Conservation (phyloP, 495 filamentous ascomycete genomes). For the Parachaetomium inaequale region DNA sequence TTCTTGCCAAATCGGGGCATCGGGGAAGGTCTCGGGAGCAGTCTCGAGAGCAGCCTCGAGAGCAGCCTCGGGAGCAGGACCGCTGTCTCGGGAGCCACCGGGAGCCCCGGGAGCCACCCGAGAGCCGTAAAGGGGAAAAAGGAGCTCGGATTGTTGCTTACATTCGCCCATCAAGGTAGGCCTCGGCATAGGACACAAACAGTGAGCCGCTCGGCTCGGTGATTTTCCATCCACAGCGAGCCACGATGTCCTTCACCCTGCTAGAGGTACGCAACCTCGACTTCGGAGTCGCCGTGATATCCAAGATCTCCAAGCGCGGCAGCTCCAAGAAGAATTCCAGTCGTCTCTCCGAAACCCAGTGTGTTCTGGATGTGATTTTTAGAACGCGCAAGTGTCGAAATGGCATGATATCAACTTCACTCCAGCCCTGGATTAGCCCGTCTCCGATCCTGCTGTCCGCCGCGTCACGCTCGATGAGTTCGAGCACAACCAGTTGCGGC, state of each 20-base stretch:
- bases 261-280: background rate
- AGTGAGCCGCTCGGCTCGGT: background rate
- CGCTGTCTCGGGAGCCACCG: too few species aligned
- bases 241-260: slow-evolving; percentile 15
- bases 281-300: background rate
- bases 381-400: slow-evolving; percentile 34
- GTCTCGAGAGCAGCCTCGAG: too few species aligned
- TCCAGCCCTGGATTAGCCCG: slow-evolving; percentile 33
- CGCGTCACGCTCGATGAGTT: slow-evolving; percentile 22
- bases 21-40: too few species aligned
- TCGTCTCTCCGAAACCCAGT: slow-evolving; percentile 20
- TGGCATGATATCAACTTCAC: slow-evolving; percentile 11
- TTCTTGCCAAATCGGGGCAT: too few species aligned
- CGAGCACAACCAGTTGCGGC: slow-evolving; percentile 33
- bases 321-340: slow-evolving; percentile 27
- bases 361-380: slow-evolving; percentile 21
- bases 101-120: too few species aligned
- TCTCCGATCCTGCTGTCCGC: slow-evolving; percentile 23
- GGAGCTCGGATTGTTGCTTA: too few species aligned
- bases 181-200: slow-evolving; percentile 5
- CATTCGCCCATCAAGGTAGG: background rate
- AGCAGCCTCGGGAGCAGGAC: too few species aligned
- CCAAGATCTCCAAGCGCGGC: slow-evolving; percentile 22
- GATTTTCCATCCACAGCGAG: background rate
- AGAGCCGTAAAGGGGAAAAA: too few species aligned